These are phyloP conservation scores for Sporothrix mexicana DNA, from an alignment of 2,329 filamentous ascomycete species.

Conservation along the genomic window DNA sequence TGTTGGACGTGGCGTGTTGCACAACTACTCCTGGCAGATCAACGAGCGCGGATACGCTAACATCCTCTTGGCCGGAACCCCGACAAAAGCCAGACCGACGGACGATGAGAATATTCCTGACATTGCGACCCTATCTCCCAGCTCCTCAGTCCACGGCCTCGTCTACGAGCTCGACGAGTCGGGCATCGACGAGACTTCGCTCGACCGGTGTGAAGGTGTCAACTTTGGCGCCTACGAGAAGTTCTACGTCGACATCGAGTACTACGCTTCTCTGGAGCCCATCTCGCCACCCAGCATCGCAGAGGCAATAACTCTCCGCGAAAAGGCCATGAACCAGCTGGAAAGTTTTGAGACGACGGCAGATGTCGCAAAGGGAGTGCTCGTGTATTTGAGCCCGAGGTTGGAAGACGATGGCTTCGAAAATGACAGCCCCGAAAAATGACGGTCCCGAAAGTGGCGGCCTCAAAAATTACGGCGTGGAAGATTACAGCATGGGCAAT, in stretches of 20 bases:
- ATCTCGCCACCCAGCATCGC: background rate
- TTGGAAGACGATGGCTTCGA: slow-evolving; percentile 46
- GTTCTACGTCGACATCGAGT: slow-evolving; percentile 33
- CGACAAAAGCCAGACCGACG: background rate
- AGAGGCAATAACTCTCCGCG: background rate
- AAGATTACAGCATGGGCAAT: background rate
- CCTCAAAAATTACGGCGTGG: too few species aligned
- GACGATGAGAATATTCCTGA: background rate
- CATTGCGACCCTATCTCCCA: too few species aligned
- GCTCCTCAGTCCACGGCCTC: slow-evolving; percentile 47
- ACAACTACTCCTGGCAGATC: slow-evolving; percentile 53
- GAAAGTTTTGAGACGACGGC: background rate
- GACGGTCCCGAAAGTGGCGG: too few species aligned
- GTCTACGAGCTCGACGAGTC: slow-evolving; percentile 48
- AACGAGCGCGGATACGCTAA: slow-evolving; percentile 56
- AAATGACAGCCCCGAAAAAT: too few species aligned
- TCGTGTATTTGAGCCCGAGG: slow-evolving; percentile 50
- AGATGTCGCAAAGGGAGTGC: slow-evolving; percentile 43
- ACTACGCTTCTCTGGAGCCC: slow-evolving; percentile 22
- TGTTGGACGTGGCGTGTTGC: slow-evolving; percentile 49
- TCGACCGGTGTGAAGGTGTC: slow-evolving; percentile 52
- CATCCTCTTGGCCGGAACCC: slow-evolving; percentile 41
- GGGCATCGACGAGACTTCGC: slow-evolving; percentile 46
- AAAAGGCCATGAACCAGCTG: background rate
- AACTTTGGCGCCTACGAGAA: slow-evolving; percentile 49